phyloP scores from a whole-genome alignment of 2,329 filamentous ascomycete species.

The Ambrosiella cleistominuta region DNA sequence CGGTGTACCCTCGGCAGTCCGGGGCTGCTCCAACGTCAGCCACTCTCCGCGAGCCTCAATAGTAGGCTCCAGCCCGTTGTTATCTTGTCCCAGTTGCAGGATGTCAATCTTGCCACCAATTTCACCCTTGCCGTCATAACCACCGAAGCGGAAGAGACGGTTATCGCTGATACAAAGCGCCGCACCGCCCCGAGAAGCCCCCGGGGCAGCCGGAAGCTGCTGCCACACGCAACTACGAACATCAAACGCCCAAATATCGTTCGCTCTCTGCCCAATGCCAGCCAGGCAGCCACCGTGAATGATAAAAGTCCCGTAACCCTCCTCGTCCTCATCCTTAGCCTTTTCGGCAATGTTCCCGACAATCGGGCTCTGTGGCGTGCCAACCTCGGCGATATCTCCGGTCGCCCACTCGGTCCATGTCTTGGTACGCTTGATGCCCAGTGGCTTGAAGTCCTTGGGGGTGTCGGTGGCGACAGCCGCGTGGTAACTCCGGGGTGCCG shows the following conservation, averaged over 20 bases:
- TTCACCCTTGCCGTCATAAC: constrained; percentile 54
- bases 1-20: constrained; percentile 13
- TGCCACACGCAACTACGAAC: constrained; percentile 47
- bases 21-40: constrained; percentile 31
- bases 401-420: constrained; percentile 39
- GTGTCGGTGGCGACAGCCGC: constrained; percentile 38
- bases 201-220: constrained; percentile 48
- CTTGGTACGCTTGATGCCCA: constrained; percentile 22
- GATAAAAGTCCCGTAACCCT: constrained; percentile 51
- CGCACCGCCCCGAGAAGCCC: constrained; percentile 46
- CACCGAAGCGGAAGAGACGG: constrained; percentile 61
- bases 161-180: constrained; percentile 46
- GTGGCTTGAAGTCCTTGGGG: constrained; percentile 31
- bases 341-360: constrained; percentile 38
- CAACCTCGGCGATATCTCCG: constrained; percentile 34
- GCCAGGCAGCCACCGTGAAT: constrained; percentile 60
- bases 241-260: constrained; percentile 67
- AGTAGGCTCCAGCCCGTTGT: constrained; percentile 30
- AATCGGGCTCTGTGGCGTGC: constrained; percentile 41
- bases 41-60: constrained; percentile 35
- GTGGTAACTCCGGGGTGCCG: constrained; percentile 56
- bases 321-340: constrained; percentile 41
- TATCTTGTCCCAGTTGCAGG: constrained; percentile 36
- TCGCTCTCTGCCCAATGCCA: constrained; percentile 35
- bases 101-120: constrained; percentile 57